Conservation (phyloP, 2,329 filamentous ascomycete species). For the Diaporthe eres region DNA sequence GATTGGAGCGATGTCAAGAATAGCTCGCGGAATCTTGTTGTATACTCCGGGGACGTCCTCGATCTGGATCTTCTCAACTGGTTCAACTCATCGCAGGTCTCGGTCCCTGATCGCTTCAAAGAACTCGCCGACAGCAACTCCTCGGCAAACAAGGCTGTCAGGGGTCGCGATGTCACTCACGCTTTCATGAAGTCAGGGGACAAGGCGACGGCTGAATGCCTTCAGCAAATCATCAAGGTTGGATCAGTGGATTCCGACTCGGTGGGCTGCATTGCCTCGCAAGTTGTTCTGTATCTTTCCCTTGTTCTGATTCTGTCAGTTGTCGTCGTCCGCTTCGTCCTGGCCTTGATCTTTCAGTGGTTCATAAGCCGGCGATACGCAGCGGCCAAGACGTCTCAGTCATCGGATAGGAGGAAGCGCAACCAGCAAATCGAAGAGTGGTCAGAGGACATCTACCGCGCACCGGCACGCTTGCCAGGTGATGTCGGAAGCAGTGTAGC, state of each 20-base stretch:
- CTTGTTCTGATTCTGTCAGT: constrained; percentile 93
- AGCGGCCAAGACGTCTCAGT: constrained; percentile 86
- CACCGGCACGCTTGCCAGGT: constrained; percentile 84
- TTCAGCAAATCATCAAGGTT: constrained; percentile 95
- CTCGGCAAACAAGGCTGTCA: constrained; percentile 72
- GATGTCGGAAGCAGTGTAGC: constrained; percentile 77
- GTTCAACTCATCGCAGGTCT: constrained; percentile 88
- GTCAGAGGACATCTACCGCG: constrained; percentile 96
- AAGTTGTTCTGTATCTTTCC: constrained; percentile 96
- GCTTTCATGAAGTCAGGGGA: constrained; percentile 84
- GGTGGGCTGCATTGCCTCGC: constrained; percentile 96
- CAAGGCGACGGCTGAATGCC: constrained; percentile 87
- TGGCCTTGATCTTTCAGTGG: constrained; percentile 96
- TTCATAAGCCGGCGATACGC: constrained; percentile 91
- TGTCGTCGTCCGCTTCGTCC: constrained; percentile 86
- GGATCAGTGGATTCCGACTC: constrained; percentile 96
- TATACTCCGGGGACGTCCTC: constrained; percentile 94
- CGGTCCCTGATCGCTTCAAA: constrained; percentile 82
- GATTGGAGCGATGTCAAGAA: constrained; percentile 97
- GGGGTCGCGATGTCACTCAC: constrained; percentile 90
- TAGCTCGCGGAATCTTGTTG: constrained; percentile 87
- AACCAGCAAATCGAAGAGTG: constrained; percentile 97
- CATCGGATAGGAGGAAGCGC: constrained; percentile 84
- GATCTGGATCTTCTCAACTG: constrained; percentile 90
- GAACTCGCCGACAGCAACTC: constrained; percentile 79